phyloP scores from a whole-genome alignment of 768 basidiomycete species.

The Russula brevipes region DNA sequence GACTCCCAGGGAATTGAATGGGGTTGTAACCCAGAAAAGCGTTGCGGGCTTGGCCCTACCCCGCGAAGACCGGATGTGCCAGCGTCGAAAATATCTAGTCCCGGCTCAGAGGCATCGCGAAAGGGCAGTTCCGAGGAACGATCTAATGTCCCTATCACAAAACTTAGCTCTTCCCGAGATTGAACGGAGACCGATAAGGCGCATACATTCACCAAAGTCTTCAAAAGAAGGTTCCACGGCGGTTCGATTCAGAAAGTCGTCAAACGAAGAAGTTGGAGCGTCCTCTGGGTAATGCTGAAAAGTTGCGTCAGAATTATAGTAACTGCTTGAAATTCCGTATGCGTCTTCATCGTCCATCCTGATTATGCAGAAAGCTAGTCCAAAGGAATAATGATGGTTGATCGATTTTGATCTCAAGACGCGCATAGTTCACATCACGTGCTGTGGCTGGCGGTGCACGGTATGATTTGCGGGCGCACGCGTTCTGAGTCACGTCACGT shows the following conservation, averaged over 20 bases:
- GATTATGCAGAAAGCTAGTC: background rate
- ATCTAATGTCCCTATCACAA: background rate
- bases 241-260: background rate
- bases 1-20: background rate
- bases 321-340: slow-evolving; percentile 10
- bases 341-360: slow-evolving; percentile 13
- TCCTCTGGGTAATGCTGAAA: background rate
- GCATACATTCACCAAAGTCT: slow-evolving; percentile 15
- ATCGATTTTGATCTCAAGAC: background rate
- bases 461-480: background rate
- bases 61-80: background rate
- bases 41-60: background rate
- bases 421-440: slow-evolving; percentile 24
- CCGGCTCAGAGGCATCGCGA: background rate
- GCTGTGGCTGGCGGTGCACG: slow-evolving; percentile 7
- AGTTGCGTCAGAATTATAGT: background rate
- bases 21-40: background rate
- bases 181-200: background rate
- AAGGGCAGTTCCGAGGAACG: background rate
- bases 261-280: background rate
- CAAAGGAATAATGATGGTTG: background rate
- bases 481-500: slow-evolving; percentile 5
- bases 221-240: background rate
- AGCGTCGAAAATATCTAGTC: background rate
- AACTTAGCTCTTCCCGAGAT: background rate